A percentile compares a stretch with the other conserved stretches of the same genome.
Evolutionary conservation across 1,284 basidiomycete genomes (phyloP).

Genomic region (Ustilago nuda): DNA sequence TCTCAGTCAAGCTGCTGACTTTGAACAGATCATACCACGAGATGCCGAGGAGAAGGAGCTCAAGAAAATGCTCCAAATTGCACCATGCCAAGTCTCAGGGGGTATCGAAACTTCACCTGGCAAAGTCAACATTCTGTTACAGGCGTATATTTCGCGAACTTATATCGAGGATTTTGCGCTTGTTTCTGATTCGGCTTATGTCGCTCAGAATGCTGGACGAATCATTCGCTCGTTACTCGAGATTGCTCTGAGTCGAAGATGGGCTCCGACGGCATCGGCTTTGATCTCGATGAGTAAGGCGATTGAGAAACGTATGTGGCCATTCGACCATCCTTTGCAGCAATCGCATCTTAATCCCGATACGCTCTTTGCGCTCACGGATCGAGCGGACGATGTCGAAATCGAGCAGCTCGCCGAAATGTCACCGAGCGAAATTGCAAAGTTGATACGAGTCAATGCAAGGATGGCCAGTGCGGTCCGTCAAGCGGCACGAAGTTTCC

Average conservation of each 20-base stretch:
- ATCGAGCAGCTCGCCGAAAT: slow-evolving; percentile 82
- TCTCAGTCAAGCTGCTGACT: slow-evolving; percentile 93
- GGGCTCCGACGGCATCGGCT: slow-evolving; percentile 83
- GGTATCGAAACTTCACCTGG: slow-evolving; percentile 82
- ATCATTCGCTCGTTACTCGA: slow-evolving; percentile 94
- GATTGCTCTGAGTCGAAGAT: slow-evolving; percentile 90
- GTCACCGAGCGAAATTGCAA: slow-evolving; percentile 81
- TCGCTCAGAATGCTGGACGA: slow-evolving; percentile 83
- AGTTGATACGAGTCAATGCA: slow-evolving; percentile 88
- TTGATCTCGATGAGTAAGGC: slow-evolving; percentile 90
- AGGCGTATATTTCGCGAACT: slow-evolving; percentile 86
- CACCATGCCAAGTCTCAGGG: slow-evolving; percentile 73
- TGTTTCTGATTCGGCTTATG: slow-evolving; percentile 93
- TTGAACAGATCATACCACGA: slow-evolving; percentile 92
- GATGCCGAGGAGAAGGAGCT: slow-evolving; percentile 91
- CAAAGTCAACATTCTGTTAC: slow-evolving; percentile 96
- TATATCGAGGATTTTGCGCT: slow-evolving; percentile 93
- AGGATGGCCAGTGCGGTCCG: slow-evolving; percentile 83
- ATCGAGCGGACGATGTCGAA: slow-evolving; percentile 86
- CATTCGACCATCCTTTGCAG: slow-evolving; percentile 88
- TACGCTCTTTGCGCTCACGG: slow-evolving; percentile 81
- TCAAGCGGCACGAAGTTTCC: slow-evolving; percentile 86
- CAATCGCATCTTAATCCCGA: slow-evolving; percentile 76
- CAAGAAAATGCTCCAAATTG: slow-evolving; percentile 76
- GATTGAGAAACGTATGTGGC: slow-evolving; percentile 83